Base-by-base conservation (phyloP, 2,329 filamentous ascomycete genomes). In the Aspergillus oerlinghausenensis region DNA sequence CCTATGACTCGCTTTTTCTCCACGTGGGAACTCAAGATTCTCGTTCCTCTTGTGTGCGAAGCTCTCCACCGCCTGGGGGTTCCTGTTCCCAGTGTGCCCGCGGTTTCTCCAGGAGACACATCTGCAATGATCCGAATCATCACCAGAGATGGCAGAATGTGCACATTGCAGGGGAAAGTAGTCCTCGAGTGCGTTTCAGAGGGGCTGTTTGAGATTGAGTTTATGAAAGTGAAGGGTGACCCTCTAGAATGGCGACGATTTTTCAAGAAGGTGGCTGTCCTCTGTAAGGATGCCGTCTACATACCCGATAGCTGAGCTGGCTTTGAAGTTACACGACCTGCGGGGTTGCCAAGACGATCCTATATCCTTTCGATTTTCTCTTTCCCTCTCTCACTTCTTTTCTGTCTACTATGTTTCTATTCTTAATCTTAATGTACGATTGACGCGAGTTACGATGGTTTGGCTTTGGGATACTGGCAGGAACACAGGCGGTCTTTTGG, bases 231-330 rank as follows among this genome's bases (percentile, higher is more conserved):
- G 54, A 97, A 96, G 77, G 94, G 94, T 5, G 94, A 99, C 77
- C 94, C 94, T 4, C 77, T 99, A 51, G 93, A 97, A 77, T 99
- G 95, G 94, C 84, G 94, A 59, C 81, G 94, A 35, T 91, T 99
- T 71, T 99, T 99, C 80, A 99, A 99, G 77, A 92, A 91, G 73
- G 84, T 97, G n/a, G 90, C 90, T 29, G 80, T 95, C 61, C 79
- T 93, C 58, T 95, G 92, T 76, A 90, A 90, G 69, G 91, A 96
- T 70, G 91, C 86, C 8, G 87, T 97, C 48, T 89, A 86, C 71
- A 82, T 81, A 63, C 84, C 83, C 49, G 78, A 82, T 56, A 67
- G 67, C 54, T 77, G 55, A 59, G 17, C 10, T 52, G 19, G 9
- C 28, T 51, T 19, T 49, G 10, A 48, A 17, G 55, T 49, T n/a